Evolutionary conservation across 306 rosid species (phyloP).

Genomic region (Cicer cuneatum): DNA sequence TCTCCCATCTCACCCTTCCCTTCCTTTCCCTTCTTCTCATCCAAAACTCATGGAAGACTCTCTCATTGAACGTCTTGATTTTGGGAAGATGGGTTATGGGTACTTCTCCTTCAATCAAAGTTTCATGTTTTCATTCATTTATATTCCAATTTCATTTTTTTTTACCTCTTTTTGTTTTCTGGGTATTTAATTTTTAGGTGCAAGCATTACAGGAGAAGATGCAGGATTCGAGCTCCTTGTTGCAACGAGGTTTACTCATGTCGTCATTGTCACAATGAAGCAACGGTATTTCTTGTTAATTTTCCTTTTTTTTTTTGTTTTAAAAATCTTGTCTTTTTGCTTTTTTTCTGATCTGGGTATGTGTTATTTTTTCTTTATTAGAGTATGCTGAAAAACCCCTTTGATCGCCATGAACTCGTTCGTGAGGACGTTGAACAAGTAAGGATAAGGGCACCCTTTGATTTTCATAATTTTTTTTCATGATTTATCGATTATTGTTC

Average conservation of each 20-base stretch:
- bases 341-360: conserved; percentile 47
- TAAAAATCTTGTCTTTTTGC: conserved; percentile 30
- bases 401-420: conserved; percentile 80
- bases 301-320: neutral
- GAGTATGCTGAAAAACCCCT: conserved; percentile 69
- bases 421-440: conserved; percentile 81
- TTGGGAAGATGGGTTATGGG: conserved; percentile 99
- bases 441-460: conserved; percentile 32
- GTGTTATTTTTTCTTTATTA: conserved; percentile 46
- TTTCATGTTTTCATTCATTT: neutral
- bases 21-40: conserved; percentile 29
- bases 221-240: conserved; percentile 92
- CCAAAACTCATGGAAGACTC: conserved; percentile 74
- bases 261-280: conserved; percentile 96
- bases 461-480: neutral
- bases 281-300: conserved; percentile 56
- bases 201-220: conserved; percentile 91
- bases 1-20: conserved; percentile 18
- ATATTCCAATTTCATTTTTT: conserved; percentile 13
- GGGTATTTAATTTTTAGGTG: conserved; percentile 59
- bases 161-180: neutral
- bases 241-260: conserved; percentile 90
- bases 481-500: neutral
- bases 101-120: conserved; percentile 25
- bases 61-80: conserved; percentile 73